Conservation (phyloP, 106 monocot species). For the Acorus gramineus region DNA sequence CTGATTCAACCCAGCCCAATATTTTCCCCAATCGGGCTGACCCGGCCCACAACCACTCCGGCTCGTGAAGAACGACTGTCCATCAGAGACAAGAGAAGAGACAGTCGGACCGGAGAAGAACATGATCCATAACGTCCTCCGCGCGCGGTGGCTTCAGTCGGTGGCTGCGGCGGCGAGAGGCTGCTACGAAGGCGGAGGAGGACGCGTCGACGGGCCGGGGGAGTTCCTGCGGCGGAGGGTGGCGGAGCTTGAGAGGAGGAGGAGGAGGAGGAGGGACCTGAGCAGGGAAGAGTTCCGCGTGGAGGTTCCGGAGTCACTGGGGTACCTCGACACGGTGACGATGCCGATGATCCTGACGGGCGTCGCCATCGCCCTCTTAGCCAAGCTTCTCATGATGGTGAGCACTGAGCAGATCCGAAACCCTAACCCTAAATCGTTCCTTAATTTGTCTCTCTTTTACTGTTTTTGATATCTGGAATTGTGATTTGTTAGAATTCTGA, state of each 20-base stretch:
- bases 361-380: constrained; percentile 78
- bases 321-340: constrained; percentile 89
- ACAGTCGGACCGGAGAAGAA: too few species aligned
- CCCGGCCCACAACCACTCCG: too few species aligned
- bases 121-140: constrained; percentile 4
- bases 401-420: constrained; percentile 12
- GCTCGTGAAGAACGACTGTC: too few species aligned
- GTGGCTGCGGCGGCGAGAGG: constrained; percentile 7
- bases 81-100: too few species aligned
- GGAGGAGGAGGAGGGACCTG: constrained; percentile 29
- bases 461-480: too few species aligned
- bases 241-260: constrained; percentile 19
- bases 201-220: constrained; percentile 36
- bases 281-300: constrained; percentile 67
- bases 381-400: constrained; percentile 97
- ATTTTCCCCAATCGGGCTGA: too few species aligned
- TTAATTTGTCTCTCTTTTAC: too few species aligned
- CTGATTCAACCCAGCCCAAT: too few species aligned
- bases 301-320: constrained; percentile 50
- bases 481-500: too few species aligned
- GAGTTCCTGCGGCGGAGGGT: constrained; percentile 29
- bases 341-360: constrained; percentile 96
- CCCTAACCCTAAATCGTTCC: too few species aligned
- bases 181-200: constrained; percentile 3
- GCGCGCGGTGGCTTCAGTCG: constrained; percentile 12